These are phyloP conservation scores for Fusarium nygamai DNA, from an alignment of 2,329 filamentous ascomycete genomes.

Conservation along the genomic window DNA sequence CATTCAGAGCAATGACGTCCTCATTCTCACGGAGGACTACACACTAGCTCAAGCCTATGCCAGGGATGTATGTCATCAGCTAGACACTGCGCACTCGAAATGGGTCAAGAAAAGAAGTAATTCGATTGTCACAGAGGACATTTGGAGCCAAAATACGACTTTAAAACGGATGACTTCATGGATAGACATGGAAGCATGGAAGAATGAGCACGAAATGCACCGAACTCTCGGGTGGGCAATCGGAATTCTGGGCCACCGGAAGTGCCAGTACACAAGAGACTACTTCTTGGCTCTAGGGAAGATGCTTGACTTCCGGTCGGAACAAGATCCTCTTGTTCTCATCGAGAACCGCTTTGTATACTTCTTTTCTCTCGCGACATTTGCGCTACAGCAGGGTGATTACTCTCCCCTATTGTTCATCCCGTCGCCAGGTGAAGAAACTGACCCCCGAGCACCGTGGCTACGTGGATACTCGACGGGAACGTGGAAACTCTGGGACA, in stretches of 20 bases:
- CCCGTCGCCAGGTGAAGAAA: background rate
- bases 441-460: background rate
- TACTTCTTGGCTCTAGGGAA: background rate
- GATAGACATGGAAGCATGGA: background rate
- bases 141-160: background rate
- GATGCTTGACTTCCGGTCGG: background rate
- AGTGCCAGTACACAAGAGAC: background rate
- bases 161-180: background rate
- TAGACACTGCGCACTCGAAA: background rate
- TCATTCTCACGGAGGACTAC: background rate
- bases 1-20: background rate
- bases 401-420: background rate
- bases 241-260: background rate
- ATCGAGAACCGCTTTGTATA: background rate
- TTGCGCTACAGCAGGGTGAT: background rate
- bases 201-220: background rate
- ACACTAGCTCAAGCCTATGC: background rate
- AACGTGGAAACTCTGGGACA: background rate
- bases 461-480: background rate
- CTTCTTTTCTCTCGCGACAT: background rate
- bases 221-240: background rate
- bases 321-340: background rate
- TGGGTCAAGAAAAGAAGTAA: background rate
- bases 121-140: background rate
- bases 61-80: background rate